These are phyloP conservation scores for Porphyrellus sp. DNA, from an alignment of 1,284 basidiomycete genomes.

Conservation along the genomic window DNA sequence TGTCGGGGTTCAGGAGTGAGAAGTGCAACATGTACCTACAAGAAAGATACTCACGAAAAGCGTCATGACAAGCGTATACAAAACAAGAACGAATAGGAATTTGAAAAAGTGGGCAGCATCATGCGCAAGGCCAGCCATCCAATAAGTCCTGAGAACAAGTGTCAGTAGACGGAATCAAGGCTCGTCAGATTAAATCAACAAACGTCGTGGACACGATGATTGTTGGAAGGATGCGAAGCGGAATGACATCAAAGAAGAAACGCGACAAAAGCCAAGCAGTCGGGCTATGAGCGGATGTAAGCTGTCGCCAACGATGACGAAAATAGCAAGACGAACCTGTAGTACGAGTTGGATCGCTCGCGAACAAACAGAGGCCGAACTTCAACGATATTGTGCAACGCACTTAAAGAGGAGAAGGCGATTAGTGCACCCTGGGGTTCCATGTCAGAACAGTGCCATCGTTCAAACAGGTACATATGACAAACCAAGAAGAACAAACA, in stretches of 20 bases:
- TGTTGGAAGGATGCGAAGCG: slow-evolving; percentile 79
- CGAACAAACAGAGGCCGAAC: slow-evolving; percentile 81
- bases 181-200: slow-evolving; percentile 24
- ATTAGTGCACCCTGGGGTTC: slow-evolving; percentile 69
- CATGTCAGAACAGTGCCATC: slow-evolving; percentile 1
- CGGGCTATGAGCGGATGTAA: slow-evolving; percentile 47
- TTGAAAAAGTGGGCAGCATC: slow-evolving; percentile 77
- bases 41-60: slow-evolving; percentile 61
- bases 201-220: slow-evolving; percentile 80
- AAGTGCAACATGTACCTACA: not conserved
- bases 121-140: slow-evolving; percentile 85
- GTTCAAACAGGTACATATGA: slow-evolving; percentile 2
- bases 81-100: slow-evolving; percentile 72
- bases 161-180: slow-evolving; percentile 18
- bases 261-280: slow-evolving; percentile 85
- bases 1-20: slow-evolving; percentile 33
- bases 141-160: slow-evolving; percentile 61
- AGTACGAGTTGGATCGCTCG: slow-evolving; percentile 79
- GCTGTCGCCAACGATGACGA: not conserved
- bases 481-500: slow-evolving; percentile 85
- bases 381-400: slow-evolving; percentile 81
- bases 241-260: slow-evolving; percentile 81
- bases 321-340: slow-evolving; percentile 49
- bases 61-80: slow-evolving; percentile 79
- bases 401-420: slow-evolving; percentile 84